Conservation (phyloP, 495 filamentous ascomycete genomes). For the Penicillium nucicola region DNA sequence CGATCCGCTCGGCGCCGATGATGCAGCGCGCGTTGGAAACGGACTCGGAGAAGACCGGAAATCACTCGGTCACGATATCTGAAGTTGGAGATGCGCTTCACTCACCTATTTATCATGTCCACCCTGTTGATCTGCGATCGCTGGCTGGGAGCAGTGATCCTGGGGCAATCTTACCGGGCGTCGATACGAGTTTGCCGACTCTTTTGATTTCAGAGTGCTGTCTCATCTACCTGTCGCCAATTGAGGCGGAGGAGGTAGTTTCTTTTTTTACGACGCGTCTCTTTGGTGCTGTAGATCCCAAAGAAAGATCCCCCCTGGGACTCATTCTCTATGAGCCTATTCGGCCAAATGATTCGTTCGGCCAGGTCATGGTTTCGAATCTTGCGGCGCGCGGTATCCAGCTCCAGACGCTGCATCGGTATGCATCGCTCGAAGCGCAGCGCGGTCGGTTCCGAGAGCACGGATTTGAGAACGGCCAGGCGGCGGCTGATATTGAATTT, state of each 20-base stretch:
- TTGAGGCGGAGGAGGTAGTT: slow-evolving; percentile 61
- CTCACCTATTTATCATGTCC: slow-evolving; percentile 62
- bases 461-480: slow-evolving; percentile 55
- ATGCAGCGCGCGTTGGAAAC: slow-evolving; percentile 34
- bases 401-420: slow-evolving; percentile 76
- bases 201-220: slow-evolving; percentile 91
- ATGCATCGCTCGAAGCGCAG: slow-evolving; percentile 63
- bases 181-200: slow-evolving; percentile 65
- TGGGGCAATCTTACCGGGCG: slow-evolving; percentile 23
- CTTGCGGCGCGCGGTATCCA: slow-evolving; percentile 79
- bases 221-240: slow-evolving; percentile 74
- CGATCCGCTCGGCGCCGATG: slow-evolving; percentile 43
- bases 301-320: slow-evolving; percentile 39
- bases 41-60: slow-evolving; percentile 9
- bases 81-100: slow-evolving; percentile 39
- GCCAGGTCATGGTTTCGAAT: slow-evolving; percentile 86
- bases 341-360: slow-evolving; percentile 78
- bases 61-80: slow-evolving; percentile 28
- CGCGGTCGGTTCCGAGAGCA: slow-evolving; percentile 56
- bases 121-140: slow-evolving; percentile 76
- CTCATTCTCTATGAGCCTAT: slow-evolving; percentile 89
- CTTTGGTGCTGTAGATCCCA: slow-evolving; percentile 17
- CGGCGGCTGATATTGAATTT: slow-evolving; percentile 65
- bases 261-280: slow-evolving; percentile 59
- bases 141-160: slow-evolving; percentile 34